Percentiles rank a stretch among this genome's conserved stretches.
phyloP scores from a whole-genome alignment of 2,329 filamentous ascomycete species.

The Gnomoniopsis sp. region DNA sequence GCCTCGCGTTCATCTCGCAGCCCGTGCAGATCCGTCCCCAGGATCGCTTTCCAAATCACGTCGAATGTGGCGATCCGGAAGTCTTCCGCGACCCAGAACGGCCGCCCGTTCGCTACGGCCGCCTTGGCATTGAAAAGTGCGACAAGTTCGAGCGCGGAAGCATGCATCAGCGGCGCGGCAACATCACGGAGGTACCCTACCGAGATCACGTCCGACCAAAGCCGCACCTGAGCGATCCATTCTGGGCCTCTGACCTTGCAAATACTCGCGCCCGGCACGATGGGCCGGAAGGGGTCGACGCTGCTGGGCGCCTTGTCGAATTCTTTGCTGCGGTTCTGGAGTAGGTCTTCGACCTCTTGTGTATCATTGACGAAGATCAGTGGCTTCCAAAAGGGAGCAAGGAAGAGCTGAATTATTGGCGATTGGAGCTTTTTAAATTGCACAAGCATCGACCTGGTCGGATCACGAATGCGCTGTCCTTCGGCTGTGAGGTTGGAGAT shows the following conservation, averaged over 20 bases:
- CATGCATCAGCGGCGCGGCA: slow-evolving; percentile 11
- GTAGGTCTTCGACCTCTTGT: slow-evolving; percentile 21
- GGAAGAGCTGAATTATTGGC: slow-evolving; percentile 7
- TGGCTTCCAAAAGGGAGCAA: slow-evolving; percentile 17
- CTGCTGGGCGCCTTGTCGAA: slow-evolving; percentile 12
- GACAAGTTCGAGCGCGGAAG: slow-evolving; percentile 20
- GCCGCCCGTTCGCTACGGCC: slow-evolving; percentile 13
- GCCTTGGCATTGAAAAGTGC: slow-evolving; percentile 21
- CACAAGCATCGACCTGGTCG: background rate
- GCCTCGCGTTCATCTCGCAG: slow-evolving; percentile 22
- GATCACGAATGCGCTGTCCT: background rate
- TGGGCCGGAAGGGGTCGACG: slow-evolving; percentile 9
- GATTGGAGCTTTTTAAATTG: slow-evolving; percentile 5
- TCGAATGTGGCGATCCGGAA: slow-evolving; percentile 15
- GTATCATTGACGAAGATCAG: slow-evolving; percentile 22
- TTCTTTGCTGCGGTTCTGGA: slow-evolving; percentile 21
- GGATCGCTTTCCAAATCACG: slow-evolving; percentile 13
- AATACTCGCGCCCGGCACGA: slow-evolving; percentile 12
- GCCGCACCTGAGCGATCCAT: slow-evolving; percentile 10
- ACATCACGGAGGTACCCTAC: slow-evolving; percentile 10
- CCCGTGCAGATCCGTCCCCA: slow-evolving; percentile 8
- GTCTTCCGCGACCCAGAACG: slow-evolving; percentile 17
- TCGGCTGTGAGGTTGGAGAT: slow-evolving; percentile 10
- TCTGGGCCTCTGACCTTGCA: slow-evolving; percentile 12
- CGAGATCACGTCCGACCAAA: slow-evolving; percentile 15